Evolutionary conservation across 345 rosid genomes (phyloP).

Genomic region (Firmiana major): DNA sequence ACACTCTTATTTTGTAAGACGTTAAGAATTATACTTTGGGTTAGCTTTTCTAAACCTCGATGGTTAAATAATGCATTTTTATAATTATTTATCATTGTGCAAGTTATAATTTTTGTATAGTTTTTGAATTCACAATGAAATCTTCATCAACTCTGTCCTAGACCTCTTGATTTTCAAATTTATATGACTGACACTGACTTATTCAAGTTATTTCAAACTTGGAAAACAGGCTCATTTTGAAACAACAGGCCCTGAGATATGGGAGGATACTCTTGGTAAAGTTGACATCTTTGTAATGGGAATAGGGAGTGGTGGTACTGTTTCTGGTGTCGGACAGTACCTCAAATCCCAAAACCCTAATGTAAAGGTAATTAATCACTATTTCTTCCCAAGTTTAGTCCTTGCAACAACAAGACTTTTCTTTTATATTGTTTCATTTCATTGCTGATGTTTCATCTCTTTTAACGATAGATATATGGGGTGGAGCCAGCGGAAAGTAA

Average conservation of each 20-base stretch:
- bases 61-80: background rate
- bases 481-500: conserved; percentile 98
- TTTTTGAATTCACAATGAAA: background rate
- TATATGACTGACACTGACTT: background rate
- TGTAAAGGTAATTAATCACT: conserved; percentile 58
- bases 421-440: background rate
- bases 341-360: conserved; percentile 90
- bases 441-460: conserved; percentile 5
- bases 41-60: background rate
- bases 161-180: background rate
- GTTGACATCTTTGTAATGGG: conserved; percentile 97
- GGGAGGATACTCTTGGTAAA: conserved; percentile 91
- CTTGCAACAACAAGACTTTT: background rate
- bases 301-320: conserved; percentile 98
- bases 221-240: conserved; percentile 72
- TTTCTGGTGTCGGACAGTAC: conserved; percentile 88
- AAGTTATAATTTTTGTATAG: background rate
- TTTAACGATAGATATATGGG: conserved; percentile 68
- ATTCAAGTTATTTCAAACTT: background rate
- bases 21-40: background rate
- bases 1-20: background rate
- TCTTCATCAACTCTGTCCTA: background rate
- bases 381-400: background rate
- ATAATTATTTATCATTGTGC: background rate
- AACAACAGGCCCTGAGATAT: conserved; percentile 96